These are phyloP conservation scores for Saxophila tyrrhenica DNA, from an alignment of 495 filamentous ascomycete genomes.

Conservation along the genomic window DNA sequence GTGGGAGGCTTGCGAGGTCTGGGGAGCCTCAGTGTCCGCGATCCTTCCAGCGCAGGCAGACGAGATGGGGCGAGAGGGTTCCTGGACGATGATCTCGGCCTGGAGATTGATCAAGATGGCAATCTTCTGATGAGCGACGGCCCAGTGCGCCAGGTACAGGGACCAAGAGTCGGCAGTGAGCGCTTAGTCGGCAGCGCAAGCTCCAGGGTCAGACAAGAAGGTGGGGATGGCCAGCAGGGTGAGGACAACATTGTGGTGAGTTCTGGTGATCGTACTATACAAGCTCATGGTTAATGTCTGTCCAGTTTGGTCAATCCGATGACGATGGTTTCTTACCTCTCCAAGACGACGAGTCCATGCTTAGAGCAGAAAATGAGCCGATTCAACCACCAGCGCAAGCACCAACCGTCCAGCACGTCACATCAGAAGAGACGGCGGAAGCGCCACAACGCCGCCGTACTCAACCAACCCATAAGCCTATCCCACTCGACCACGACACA, in stretches of 20 bases:
- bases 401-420: constrained; percentile 10
- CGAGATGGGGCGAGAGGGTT: constrained; percentile 28
- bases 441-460: constrained; percentile 13
- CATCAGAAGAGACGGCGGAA: constrained; percentile 13
- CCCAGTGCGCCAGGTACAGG: constrained; percentile 1
- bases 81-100: constrained; percentile 45
- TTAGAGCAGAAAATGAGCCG: background rate
- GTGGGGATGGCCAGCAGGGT: constrained; percentile 29
- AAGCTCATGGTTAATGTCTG: background rate
- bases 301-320: constrained; percentile 8
- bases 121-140: constrained; percentile 34
- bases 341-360: constrained; percentile 6
- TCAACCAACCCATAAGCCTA: constrained; percentile 11
- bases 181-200: background rate
- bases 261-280: background rate
- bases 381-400: background rate
- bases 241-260: constrained; percentile 19
- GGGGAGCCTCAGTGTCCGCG: constrained; percentile 28
- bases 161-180: background rate
- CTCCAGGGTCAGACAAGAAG: constrained; percentile 28
- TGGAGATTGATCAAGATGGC: constrained; percentile 54
- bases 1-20: constrained; percentile 23
- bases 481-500: constrained; percentile 21
- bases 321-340: constrained; percentile 14
- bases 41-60: constrained; percentile 26